phyloP scores from a whole-genome alignment of 306 rosid species.

The Vachellia collinsii region DNA sequence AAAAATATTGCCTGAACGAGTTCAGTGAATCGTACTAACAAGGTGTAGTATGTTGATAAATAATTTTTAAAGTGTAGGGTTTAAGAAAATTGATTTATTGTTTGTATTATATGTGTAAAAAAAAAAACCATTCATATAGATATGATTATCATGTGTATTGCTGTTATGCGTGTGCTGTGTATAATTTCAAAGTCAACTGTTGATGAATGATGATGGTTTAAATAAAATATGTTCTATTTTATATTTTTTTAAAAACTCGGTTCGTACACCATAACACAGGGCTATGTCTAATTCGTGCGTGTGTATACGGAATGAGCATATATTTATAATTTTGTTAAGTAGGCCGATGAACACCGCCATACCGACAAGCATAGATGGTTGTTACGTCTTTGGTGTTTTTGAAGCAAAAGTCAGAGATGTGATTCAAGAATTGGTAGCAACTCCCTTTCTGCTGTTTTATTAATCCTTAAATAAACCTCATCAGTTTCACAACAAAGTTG shows the following conservation, averaged over 20 bases:
- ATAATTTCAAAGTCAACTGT: neutral
- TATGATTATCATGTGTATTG: no score
- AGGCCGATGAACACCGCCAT: neutral
- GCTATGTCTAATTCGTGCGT: neutral
- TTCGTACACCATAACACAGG: neutral
- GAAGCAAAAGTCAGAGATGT: neutral
- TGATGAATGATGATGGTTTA: neutral
- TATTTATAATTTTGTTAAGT: neutral
- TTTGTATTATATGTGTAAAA: no score
- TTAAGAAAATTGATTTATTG: no score
- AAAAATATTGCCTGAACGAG: no score
- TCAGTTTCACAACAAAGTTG: neutral
- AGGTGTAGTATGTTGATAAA: no score
- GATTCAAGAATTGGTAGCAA: neutral
- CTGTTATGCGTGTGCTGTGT: no score
- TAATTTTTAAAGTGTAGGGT: no score
- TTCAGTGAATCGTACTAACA: no score
- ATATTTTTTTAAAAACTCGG: neutral
- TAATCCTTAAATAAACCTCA: neutral
- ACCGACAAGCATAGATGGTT: neutral
- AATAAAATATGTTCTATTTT: neutral
- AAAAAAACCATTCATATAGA: no score
- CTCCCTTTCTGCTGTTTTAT: neutral
- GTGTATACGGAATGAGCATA: neutral
- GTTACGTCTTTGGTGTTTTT: neutral